Evolutionary conservation across 345 rosid species (phyloP).

Genomic region (Linum lewisii): DNA sequence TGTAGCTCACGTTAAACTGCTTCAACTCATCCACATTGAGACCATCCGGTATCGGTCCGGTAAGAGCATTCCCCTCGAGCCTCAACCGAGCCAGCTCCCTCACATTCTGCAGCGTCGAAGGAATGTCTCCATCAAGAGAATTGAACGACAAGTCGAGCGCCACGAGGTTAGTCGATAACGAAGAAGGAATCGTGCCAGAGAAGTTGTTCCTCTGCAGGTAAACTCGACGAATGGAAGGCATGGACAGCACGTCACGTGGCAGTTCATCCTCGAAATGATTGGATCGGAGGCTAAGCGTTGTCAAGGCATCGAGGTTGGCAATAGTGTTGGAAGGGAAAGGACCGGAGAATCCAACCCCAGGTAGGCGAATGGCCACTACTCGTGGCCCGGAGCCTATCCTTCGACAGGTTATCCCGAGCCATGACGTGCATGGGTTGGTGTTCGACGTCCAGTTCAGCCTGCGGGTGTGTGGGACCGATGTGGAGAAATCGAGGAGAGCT

Average conservation of each 20-base stretch:
- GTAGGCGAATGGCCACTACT: constrained; percentile 66
- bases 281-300: constrained; percentile 64
- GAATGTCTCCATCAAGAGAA: constrained; percentile 56
- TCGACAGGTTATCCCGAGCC: constrained; percentile 75
- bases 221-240: constrained; percentile 55
- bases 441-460: constrained; percentile 69
- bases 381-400: constrained; percentile 25
- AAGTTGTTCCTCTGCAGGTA: constrained; percentile 76
- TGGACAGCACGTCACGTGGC: constrained; percentile 61
- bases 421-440: constrained; percentile 42
- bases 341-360: constrained; percentile 71
- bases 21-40: constrained; percentile 40
- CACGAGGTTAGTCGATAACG: constrained; percentile 37
- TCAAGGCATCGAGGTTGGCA: constrained; percentile 62
- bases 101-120: constrained; percentile 37
- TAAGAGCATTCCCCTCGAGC: constrained; percentile 64
- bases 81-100: constrained; percentile 44
- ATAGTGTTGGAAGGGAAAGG: constrained; percentile 69
- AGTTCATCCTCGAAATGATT: constrained; percentile 56
- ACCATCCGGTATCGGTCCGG: constrained; percentile 46
- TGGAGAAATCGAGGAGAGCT: constrained; percentile 70
- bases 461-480: constrained; percentile 58
- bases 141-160: constrained; percentile 75
- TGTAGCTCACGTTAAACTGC: constrained; percentile 66
- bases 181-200: constrained; percentile 59